Base-by-base conservation (phyloP, 31 red algal species). In the Asparagopsis taxiformis region DNA sequence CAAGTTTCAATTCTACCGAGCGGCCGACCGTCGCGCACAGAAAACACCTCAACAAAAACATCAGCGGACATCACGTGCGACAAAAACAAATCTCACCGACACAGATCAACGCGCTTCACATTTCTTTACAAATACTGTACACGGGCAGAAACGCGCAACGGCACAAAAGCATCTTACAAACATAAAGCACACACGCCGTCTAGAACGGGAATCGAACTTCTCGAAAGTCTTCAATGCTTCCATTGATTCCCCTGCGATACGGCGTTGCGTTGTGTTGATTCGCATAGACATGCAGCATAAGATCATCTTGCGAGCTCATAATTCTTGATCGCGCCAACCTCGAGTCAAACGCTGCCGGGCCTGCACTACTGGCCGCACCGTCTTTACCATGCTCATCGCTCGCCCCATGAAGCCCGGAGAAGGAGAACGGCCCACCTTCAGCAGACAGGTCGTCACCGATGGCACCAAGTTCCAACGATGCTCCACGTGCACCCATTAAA, bases 221-320 rank as follows among this genome's bases (percentile, higher is more conserved):
- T 16, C 70, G 70, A n/a, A 85, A 63, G 69, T 85, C 81, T 46
- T 85, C 81, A 25, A 85, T 66, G 26, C 69, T 75, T 49, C 81
- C 81, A 69, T 85, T 85, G 32, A 74, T 64, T 24, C 48, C 62
- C 13, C 81, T 61, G 55, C 81, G 81, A 54, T 51, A 68, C 10
- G 48, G 36, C 32, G 36, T 59, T 26, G 54, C 46, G 9, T 4
- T 8, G 15, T 13, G 50, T 31, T 67, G 51, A 56, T 67, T 74
- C 21, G 35, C 54, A 26, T 59, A n/a, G 23, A 60, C 49, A 43
- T 75, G 70, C 36, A 85, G 23, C 70, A 85, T 72, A 20, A 80
- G 77, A 31, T 80, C 77, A 44, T 80, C 77, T 31, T 80, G 77
- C 7, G 77, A 80, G 32, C 39, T 54, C 6, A 62, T 64, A 8